Base-by-base conservation (phyloP, 78 protist genomes). In the Acrasis kona region DNA sequence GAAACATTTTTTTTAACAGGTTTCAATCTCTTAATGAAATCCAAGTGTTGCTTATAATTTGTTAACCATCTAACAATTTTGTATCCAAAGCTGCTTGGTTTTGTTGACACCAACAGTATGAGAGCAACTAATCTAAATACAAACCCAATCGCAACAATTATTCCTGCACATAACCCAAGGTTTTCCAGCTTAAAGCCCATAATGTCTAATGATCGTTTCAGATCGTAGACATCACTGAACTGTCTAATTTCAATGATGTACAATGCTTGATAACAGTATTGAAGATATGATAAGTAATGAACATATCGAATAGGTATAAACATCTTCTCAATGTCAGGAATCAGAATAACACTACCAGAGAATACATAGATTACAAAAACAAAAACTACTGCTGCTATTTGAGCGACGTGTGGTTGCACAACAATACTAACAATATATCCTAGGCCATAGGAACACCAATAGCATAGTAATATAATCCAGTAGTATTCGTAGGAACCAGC, bases 361-460 rank as follows among this genome's bases (percentile, higher is more conserved):
- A 50, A 86, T 76, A 67, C 19, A 19, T 19, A 19, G 19, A 30
- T 30, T 19, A 67, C 19, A 19, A 67, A 67, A 19, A 19, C 28
- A 31, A 67, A 28, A 19, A 67, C 28, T 30, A 67, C 19, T 30
- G 66, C 28, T 30, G 19, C 71, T 19, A 67, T 30, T 19, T 19
- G 19, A 30, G 71, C 71, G n/a, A 67, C 19, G 19, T 19, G 19
- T 67, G 12, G 19, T 19, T 19, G 66, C n/a, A 30, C 19, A 19
- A 67, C 19, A 67, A 67, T 67, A 19, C 66, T 31, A 67, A 67
- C 19, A 19, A 67, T 31, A 19, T 67, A 67, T 31, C 71, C 71
- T 31, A 67, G 28, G n/a, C 19, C 71, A 19, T 30, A 67, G 19
- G 65, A 19, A 28, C 19, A 30, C 66, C 19, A 67, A 19, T 67